These are phyloP conservation scores for Solanum piurae DNA, from an alignment of 257 asterid genomes.

Conservation along the genomic window DNA sequence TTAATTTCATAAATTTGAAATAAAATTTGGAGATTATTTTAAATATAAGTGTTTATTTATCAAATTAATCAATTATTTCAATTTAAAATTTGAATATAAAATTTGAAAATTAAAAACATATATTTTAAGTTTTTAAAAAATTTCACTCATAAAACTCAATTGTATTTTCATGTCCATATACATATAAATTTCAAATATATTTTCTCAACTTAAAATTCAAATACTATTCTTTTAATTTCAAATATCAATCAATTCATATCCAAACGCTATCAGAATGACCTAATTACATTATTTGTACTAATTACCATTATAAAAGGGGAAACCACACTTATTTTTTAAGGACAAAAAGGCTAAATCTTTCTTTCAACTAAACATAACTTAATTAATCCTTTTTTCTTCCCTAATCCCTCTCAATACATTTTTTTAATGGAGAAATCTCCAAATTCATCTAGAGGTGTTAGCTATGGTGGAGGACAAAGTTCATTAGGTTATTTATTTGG, in stretches of 20 bases:
- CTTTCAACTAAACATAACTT: background rate
- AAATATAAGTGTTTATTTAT: no score
- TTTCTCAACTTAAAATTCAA: background rate
- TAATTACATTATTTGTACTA: background rate
- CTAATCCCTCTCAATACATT: background rate
- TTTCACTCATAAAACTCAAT: background rate
- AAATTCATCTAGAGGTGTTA: slow-evolving; percentile 33
- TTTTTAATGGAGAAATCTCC: background rate
- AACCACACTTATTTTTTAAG: background rate
- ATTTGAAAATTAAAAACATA: no score
- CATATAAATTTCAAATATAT: background rate
- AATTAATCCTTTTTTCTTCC: background rate
- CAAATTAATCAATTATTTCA: no score
- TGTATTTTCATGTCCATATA: background rate
- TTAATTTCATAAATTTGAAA: no score
- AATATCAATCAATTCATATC: background rate
- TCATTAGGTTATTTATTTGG: slow-evolving; percentile 54
- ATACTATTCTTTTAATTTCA: background rate
- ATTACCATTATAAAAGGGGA: background rate
- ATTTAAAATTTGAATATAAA: no score
- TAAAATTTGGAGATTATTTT: no score
- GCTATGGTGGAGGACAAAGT: slow-evolving; percentile 56
- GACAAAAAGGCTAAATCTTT: background rate
- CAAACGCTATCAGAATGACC: background rate
- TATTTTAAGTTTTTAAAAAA: background rate